phyloP scores from a whole-genome alignment of 106 monocot genomes.

The Ottelia alismoides region DNA sequence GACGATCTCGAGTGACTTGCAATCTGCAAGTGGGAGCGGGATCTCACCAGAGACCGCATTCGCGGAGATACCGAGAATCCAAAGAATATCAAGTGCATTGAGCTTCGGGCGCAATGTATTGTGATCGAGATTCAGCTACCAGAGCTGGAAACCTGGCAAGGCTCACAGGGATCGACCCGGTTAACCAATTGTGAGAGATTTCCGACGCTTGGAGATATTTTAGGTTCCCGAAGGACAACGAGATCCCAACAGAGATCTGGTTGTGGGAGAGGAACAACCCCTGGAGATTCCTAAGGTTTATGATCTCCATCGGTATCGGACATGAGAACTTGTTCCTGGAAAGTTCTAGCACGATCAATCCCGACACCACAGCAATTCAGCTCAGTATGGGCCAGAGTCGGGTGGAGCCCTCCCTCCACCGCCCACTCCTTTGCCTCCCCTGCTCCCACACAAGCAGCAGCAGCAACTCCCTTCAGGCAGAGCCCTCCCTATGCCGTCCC shows the following conservation, averaged over 20 bases:
- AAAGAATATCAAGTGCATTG: slow-evolving; percentile 66
- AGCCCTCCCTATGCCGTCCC: no score
- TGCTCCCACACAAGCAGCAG: no score
- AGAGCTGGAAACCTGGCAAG: slow-evolving; percentile 82
- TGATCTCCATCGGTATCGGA: slow-evolving; percentile 42
- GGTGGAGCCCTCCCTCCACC: no score
- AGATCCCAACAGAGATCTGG: slow-evolving; percentile 54
- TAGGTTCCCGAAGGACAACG: slow-evolving; percentile 61
- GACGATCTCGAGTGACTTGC: slow-evolving; percentile 73
- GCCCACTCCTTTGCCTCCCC: no score
- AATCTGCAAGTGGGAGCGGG: slow-evolving; percentile 75
- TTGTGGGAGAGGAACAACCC: slow-evolving; percentile 54
- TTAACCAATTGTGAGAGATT: slow-evolving; percentile 48
- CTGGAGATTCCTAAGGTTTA: slow-evolving; percentile 45
- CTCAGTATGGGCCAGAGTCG: slow-evolving; percentile 40
- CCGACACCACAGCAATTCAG: slow-evolving; percentile 38
- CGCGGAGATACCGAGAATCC: slow-evolving; percentile 43
- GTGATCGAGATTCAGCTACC: slow-evolving; percentile 56
- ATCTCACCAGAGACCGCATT: slow-evolving; percentile 82
- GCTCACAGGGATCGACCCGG: slow-evolving; percentile 55
- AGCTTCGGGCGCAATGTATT: slow-evolving; percentile 70
- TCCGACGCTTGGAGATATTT: slow-evolving; percentile 75
- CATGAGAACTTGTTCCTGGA: slow-evolving; percentile 54
- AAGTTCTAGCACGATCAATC: slow-evolving; percentile 51
- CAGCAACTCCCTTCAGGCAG: no score